Evolutionary conservation across 176 grass and related monocot species (phyloP).

Genomic region (Puya raimondii): DNA sequence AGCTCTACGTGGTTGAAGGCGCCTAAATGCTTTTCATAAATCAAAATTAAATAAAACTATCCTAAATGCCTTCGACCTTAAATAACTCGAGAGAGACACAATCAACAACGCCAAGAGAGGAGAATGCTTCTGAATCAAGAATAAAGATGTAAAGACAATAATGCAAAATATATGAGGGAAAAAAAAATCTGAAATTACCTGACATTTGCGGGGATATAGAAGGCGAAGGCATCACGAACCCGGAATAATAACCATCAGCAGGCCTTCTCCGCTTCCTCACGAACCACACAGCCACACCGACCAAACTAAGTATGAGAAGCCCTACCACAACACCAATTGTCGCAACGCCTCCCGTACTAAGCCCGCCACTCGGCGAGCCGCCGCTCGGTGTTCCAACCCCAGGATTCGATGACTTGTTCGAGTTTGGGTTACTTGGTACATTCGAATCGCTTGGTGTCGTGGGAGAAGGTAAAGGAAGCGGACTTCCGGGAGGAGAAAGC

Average conservation of each 20-base stretch:
- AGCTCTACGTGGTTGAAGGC: too few relatives aligned
- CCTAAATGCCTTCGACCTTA: too few relatives aligned
- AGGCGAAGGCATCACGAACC: constrained; percentile 45
- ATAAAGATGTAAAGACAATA: background rate
- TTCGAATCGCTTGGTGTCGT: constrained; percentile 24
- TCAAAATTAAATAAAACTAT: too few relatives aligned
- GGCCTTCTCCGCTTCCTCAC: constrained; percentile 40
- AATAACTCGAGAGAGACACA: too few relatives aligned
- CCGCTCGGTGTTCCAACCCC: background rate
- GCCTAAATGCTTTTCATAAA: too few relatives aligned
- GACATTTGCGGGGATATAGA: constrained; percentile 33
- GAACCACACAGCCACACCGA: constrained; percentile 36
- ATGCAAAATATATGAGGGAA: constrained; percentile 7
- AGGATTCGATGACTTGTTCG: constrained; percentile 13
- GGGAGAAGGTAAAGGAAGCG: constrained; percentile 30
- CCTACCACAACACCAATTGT: constrained; percentile 24
- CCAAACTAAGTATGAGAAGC: constrained; percentile 40
- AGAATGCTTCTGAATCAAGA: constrained; percentile 7
- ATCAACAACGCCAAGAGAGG: background rate
- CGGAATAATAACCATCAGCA: constrained; percentile 39
- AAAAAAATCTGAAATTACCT: constrained; percentile 16
- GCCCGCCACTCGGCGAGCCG: background rate
- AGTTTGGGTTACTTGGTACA: background rate
- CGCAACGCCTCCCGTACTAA: constrained; percentile 6
- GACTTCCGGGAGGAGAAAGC: constrained; percentile 14